Evolutionary conservation across 2,329 filamentous ascomycete genomes (phyloP).

Genomic region (Nothophaeocryptopus gaeumannii): DNA sequence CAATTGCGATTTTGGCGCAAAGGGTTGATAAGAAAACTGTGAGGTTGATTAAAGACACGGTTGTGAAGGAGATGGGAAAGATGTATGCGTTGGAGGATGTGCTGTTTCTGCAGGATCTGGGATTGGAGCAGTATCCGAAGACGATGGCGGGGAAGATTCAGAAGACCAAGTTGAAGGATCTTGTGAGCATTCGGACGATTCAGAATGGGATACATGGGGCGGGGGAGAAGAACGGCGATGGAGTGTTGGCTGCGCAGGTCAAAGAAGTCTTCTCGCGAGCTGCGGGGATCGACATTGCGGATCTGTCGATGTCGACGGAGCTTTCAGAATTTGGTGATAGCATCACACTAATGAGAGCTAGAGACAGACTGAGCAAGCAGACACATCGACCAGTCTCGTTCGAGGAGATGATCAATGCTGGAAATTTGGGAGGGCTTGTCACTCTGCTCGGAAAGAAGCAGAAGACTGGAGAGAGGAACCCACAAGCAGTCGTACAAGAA

Average conservation of each 20-base stretch:
- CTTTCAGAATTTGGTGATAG: constrained; percentile 13
- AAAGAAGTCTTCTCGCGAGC: neutral
- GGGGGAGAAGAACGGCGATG: too few relatives aligned
- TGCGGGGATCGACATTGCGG: neutral
- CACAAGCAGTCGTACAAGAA: neutral
- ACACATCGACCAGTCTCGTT: neutral
- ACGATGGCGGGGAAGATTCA: constrained; percentile 17
- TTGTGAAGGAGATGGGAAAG: constrained; percentile 8
- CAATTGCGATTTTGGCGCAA: constrained; percentile 15
- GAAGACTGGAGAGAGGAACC: neutral
- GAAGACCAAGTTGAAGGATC: constrained; percentile 12
- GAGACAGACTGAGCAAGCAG: constrained; percentile 2
- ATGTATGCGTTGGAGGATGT: constrained; percentile 17
- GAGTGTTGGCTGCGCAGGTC: too few relatives aligned
- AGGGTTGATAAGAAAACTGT: neutral
- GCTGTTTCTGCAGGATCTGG: constrained; percentile 9
- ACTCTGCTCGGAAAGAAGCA: too few relatives aligned
- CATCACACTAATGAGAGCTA: constrained; percentile 5
- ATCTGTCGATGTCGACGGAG: constrained; percentile 6
- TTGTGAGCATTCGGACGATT: neutral
- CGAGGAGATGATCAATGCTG: constrained; percentile 3
- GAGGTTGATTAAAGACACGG: constrained; percentile 1
- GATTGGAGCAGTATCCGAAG: constrained; percentile 19
- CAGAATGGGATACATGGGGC: too few relatives aligned
- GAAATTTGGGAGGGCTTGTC: too few relatives aligned